Base-by-base conservation (phyloP, 345 rosid genomes). In the Aquilaria yunnanensis region DNA sequence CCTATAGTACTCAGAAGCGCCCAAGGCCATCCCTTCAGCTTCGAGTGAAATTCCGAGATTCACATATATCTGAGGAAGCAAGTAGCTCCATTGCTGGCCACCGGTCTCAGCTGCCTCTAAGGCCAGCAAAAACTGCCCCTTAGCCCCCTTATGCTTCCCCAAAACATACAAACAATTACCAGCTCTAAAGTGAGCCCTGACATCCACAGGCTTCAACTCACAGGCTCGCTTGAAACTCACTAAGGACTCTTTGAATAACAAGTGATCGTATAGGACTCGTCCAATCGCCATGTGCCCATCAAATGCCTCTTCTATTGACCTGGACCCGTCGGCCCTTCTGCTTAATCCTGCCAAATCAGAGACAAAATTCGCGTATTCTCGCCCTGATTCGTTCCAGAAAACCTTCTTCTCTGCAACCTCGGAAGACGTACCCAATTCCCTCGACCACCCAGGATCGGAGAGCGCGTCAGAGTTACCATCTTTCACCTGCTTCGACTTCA, bases 251-350 rank as follows among this genome's bases (percentile, higher is more conserved):
- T 83, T 88, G 57, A 75, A 83, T 72, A 91, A 68, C 49, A 88
- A 96, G 41, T 91, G 89, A 47, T 86, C 97, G 46, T 88, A 88
- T 57, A 91, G 68, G 65, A 86, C 90, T 70, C 86, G 77, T 0
- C 94, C 94, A 53, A 91, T 88, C 1, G 96, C 97, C 88, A 91
- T 84, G 57, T 91, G 96, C 69, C 96, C 97, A 70, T 91, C 97
- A 67, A 88, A 91, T 11, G 97, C 96, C 68, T 88, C 97, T 57
- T 91, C 97, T 62, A 91, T 81, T 1, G 96, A 88, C 60, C 88
- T 77, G 7, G 96, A 91, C 54, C 91, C 90, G 43, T 86, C 96
- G 6, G 96, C 96, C 57, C 86, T 80, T 70, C 72, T 88, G 72
- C 96, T 88, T 75, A 88, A 73, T 60, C 77, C 91, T 33, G 89